Conservation (phyloP, 129 eudicot genomes). For the Saposhnikovia divaricata region DNA sequence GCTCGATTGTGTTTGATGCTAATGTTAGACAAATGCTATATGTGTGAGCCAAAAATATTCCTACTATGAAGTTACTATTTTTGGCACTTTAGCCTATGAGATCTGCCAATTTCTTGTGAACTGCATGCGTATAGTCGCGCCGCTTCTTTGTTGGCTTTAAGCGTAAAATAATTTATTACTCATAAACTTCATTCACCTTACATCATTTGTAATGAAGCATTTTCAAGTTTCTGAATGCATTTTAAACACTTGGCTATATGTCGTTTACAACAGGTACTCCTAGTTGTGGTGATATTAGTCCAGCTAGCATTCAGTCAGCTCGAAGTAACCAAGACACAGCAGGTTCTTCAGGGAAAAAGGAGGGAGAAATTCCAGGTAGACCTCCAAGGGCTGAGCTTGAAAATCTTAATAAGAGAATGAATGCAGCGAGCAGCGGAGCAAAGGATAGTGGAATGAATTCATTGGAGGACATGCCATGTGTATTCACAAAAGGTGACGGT, state of each 20-base stretch:
- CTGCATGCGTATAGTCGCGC: neutral
- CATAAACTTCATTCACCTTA: neutral
- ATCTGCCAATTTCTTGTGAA: neutral
- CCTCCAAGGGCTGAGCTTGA: slow-evolving; percentile 14
- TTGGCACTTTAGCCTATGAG: neutral
- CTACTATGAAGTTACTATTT: neutral
- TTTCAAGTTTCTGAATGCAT: neutral
- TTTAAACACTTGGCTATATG: neutral
- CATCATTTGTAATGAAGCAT: neutral
- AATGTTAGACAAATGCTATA: neutral
- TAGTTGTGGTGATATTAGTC: slow-evolving; percentile 39
- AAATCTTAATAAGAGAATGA: slow-evolving; percentile 15
- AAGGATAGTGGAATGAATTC: slow-evolving; percentile 21
- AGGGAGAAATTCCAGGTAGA: slow-evolving; percentile 13
- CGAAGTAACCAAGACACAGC: slow-evolving; percentile 17
- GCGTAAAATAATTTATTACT: neutral
- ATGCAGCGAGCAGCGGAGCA: slow-evolving; percentile 11
- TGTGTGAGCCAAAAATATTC: neutral
- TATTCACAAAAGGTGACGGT: slow-evolving; percentile 50
- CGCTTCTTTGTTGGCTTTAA: neutral
- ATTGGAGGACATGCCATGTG: slow-evolving; percentile 53
- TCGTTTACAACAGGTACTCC: slow-evolving; percentile 27
- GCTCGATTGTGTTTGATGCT: neutral
- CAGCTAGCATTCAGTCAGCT: slow-evolving; percentile 29
- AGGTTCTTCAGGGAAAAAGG: slow-evolving; percentile 20